phyloP scores from a whole-genome alignment of 2,329 filamentous ascomycete genomes.

The Microcyclospora pomicola region DNA sequence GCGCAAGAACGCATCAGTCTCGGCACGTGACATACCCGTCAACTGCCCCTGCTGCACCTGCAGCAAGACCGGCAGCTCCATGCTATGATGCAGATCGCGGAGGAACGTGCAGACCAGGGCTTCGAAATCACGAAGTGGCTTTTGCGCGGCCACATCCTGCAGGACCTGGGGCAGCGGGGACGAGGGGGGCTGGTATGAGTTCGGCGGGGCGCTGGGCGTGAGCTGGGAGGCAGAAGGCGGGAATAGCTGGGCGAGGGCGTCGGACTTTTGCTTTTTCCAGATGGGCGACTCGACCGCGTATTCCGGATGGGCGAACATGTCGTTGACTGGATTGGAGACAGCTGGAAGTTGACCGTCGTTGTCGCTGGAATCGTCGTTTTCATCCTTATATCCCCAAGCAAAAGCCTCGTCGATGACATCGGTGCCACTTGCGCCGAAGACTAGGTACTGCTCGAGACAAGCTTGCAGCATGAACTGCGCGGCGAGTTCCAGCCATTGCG shows the following conservation, averaged over 20 bases:
- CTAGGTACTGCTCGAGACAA: conserved; percentile 34
- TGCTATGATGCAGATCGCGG: conserved; percentile 26
- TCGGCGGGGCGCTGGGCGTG: conserved; percentile 5
- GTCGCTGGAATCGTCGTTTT: conserved; percentile 5
- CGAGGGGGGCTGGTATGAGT: conserved; percentile 6
- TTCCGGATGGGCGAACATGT: conserved; percentile 23
- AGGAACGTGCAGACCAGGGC: conserved; percentile 29
- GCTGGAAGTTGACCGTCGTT: conserved; percentile 3
- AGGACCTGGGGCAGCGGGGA: conserved; percentile 6
- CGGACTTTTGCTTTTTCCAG: conserved; percentile 26
- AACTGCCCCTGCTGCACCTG: conserved; percentile 39
- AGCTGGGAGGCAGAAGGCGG: background rate
- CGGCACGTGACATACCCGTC: conserved; percentile 23
- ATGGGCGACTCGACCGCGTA: conserved; percentile 18
- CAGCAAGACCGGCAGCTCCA: conserved; percentile 35
- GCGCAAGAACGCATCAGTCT: conserved; percentile 25
- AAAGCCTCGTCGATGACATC: conserved; percentile 32
- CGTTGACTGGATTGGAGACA: conserved; percentile 14
- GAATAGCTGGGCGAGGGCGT: conserved; percentile 19
- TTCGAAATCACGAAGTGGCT: conserved; percentile 27
- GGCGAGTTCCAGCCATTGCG: conserved; percentile 32
- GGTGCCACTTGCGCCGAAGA: conserved; percentile 23
- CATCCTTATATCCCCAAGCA: conserved; percentile 28
- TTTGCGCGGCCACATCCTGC: conserved; percentile 13
- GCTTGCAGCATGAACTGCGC: conserved; percentile 38